phyloP scores from a whole-genome alignment of 805 yeast species.

The Lachancea meyersii region DNA sequence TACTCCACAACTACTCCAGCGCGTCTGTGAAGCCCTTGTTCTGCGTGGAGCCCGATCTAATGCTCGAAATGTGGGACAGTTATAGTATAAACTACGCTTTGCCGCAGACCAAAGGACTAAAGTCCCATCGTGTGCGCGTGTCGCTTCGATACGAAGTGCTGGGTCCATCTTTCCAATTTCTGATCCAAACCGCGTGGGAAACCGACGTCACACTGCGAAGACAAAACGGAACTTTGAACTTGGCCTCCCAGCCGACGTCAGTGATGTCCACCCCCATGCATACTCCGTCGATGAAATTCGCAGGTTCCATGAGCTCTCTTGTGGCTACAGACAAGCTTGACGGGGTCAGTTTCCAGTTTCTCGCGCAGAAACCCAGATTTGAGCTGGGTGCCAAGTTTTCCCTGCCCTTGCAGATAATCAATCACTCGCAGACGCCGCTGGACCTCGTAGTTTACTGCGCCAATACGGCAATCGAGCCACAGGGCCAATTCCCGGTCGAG shows the following conservation, averaged over 20 bases:
- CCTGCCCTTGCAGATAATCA: conserved; percentile 25
- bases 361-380: conserved; percentile 15
- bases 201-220: conserved; percentile 29
- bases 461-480: conserved; percentile 4
- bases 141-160: conserved; percentile 17
- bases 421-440: conserved; percentile 21
- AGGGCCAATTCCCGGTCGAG: conserved; percentile 17
- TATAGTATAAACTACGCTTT: conserved; percentile 24
- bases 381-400: conserved; percentile 23
- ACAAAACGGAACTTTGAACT: conserved; percentile 7
- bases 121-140: conserved; percentile 24
- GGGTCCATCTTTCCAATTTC: conserved; percentile 2
- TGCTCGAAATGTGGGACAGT: conserved; percentile 20
- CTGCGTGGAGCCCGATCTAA: conserved; percentile 20
- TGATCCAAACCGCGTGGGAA: conserved; percentile 28
- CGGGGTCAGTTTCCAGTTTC: conserved; percentile 26
- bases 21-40: conserved; percentile 21
- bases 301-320: conserved; percentile 17
- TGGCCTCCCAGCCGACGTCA: conserved; percentile 9
- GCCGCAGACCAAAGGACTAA: conserved; percentile 15
- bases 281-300: conserved; percentile 10
- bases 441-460: conserved; percentile 25
- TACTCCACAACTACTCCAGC: conserved; percentile 19
- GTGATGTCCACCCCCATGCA: conserved; percentile 12
- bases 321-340: conserved; percentile 17